phyloP scores from a whole-genome alignment of 2,329 filamentous ascomycete species.

The Lachnellula suecica region DNA sequence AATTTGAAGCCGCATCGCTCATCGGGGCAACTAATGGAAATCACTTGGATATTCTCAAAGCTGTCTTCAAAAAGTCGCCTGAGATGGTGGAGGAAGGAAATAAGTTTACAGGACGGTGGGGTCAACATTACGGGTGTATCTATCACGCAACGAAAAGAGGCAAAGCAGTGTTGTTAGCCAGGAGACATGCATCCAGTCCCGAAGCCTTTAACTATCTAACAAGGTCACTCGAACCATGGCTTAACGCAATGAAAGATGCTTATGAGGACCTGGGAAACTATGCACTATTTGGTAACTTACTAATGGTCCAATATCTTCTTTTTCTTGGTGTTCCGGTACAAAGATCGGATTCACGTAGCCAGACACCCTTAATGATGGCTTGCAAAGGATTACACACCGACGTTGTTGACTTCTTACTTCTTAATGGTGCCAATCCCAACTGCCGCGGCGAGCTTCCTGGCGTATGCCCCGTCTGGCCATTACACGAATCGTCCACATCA shows the following conservation, averaged over 20 bases:
- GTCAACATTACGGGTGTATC: not conserved
- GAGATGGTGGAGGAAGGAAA: not conserved
- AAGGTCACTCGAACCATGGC: not conserved
- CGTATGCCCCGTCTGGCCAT: not conserved
- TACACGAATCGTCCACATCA: not conserved
- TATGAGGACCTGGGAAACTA: not conserved
- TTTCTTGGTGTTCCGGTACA: not conserved
- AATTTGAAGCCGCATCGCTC: not conserved
- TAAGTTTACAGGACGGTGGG: not conserved
- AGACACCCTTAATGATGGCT: not conserved
- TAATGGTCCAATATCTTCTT: conserved; percentile 2
- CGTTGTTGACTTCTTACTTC: not conserved
- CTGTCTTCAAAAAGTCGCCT: not conserved
- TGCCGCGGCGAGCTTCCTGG: not conserved
- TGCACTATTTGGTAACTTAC: not conserved
- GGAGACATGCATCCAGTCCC: conserved; percentile 2
- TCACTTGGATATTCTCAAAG: not conserved
- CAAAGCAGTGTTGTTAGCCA: not conserved
- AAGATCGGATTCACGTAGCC: not conserved
- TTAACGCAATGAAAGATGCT: not conserved
- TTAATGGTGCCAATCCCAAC: conserved; percentile 1
- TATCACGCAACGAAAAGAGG: not conserved
- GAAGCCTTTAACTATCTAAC: conserved; percentile 5
- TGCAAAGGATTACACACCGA: not conserved
- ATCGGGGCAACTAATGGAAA: not conserved